Percentiles rank a stretch among this genome's conserved stretches.
phyloP scores from a whole-genome alignment of 2,329 filamentous ascomycete species.

The Aaosphaeria arxii region DNA sequence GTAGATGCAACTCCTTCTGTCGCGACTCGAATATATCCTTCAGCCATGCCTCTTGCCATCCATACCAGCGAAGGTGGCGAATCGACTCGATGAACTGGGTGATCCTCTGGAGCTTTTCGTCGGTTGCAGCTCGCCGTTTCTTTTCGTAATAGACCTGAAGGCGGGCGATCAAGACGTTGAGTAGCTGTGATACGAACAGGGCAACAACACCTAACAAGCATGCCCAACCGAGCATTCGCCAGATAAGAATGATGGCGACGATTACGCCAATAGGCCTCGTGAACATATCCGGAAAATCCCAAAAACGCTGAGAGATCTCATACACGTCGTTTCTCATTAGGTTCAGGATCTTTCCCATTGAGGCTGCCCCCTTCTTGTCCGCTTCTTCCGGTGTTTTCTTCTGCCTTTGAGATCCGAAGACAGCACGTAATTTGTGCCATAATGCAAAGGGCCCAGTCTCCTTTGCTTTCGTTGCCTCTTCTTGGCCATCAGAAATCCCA shows the following conservation, averaged over 20 bases:
- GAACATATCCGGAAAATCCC: constrained; percentile 77
- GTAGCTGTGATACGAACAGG: constrained; percentile 63
- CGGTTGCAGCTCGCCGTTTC: constrained; percentile 69
- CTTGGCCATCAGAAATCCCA: constrained; percentile 6
- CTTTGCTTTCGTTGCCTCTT: constrained; percentile 1
- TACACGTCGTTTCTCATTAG: constrained; percentile 75
- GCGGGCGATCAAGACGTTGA: constrained; percentile 68
- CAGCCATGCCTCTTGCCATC: constrained; percentile 77
- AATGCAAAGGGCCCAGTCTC: constrained; percentile 1
- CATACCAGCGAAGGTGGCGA: constrained; percentile 76
- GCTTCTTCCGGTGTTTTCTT: constrained; percentile 16
- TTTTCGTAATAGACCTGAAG: constrained; percentile 67
- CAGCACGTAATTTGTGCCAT: constrained; percentile 4
- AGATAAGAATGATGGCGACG: constrained; percentile 70
- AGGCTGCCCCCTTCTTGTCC: constrained; percentile 58
- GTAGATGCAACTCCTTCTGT: constrained; percentile 63
- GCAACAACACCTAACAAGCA: constrained; percentile 72
- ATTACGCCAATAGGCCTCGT: constrained; percentile 75
- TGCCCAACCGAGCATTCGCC: constrained; percentile 75
- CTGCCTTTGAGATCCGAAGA: constrained; percentile 13
- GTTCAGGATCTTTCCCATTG: constrained; percentile 88
- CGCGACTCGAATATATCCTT: constrained; percentile 65
- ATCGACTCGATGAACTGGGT: constrained; percentile 86
- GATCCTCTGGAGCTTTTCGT: constrained; percentile 74
- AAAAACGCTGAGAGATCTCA: constrained; percentile 76